Percentiles rank a stretch among this genome's conserved stretches.
Evolutionary conservation across 2,329 filamentous ascomycete genomes (phyloP).

Genomic region (Diaporthe longicolla): DNA sequence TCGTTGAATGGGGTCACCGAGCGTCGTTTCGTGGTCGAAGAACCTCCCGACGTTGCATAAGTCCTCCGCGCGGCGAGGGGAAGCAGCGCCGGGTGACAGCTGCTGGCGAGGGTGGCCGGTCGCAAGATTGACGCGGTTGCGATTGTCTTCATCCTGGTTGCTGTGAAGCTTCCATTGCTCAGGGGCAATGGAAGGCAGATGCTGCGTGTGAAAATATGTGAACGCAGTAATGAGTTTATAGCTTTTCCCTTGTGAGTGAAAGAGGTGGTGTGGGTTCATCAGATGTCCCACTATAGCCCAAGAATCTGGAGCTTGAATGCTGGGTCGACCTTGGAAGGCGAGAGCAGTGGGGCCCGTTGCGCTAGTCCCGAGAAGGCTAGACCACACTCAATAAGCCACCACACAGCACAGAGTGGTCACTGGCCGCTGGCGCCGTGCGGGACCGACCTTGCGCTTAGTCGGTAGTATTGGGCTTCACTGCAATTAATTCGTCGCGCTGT

Average conservation of each 20-base stretch:
- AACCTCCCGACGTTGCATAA: constrained; percentile 65
- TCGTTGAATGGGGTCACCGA: constrained; percentile 89
- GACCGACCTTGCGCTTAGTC: constrained; percentile 27
- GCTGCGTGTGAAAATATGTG: neutral
- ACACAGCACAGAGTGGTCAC: neutral
- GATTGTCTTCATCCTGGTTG: constrained; percentile 43
- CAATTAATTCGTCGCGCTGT: constrained; percentile 44
- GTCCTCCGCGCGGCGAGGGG: constrained; percentile 59
- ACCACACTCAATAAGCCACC: neutral
- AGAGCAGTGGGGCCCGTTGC: neutral
- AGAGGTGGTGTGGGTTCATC: constrained; percentile 29
- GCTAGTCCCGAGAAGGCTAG: constrained; percentile 17
- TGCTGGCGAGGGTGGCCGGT: constrained; percentile 42
- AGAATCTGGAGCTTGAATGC: constrained; percentile 22
- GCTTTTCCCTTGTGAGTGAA: neutral
- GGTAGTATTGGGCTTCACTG: constrained; percentile 39
- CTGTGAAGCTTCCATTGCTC: constrained; percentile 41
- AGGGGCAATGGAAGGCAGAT: constrained; percentile 1
- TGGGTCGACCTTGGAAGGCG: constrained; percentile 19
- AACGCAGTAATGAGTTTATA: neutral
- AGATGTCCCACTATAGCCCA: constrained; percentile 1
- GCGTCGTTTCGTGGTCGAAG: constrained; percentile 66
- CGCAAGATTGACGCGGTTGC: constrained; percentile 40
- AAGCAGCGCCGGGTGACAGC: constrained; percentile 50
- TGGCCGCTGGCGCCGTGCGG: neutral